Evolutionary conservation across 768 basidiomycete genomes (phyloP).

Genomic region (Phylloporus scabripes): DNA sequence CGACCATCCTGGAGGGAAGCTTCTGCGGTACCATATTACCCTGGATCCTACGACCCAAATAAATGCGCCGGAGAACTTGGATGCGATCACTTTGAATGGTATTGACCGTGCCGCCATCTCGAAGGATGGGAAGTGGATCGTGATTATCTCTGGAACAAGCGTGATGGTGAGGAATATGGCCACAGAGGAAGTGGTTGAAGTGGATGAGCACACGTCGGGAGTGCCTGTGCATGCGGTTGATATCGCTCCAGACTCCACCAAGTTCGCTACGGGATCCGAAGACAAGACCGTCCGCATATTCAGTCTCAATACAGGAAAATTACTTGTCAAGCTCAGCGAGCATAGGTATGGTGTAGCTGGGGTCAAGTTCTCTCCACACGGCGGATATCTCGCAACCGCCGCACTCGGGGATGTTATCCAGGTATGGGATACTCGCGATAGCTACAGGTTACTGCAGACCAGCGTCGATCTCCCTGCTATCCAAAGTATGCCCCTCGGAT

Average conservation of each 20-base stretch:
- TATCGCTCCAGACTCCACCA: background rate
- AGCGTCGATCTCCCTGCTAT: no score
- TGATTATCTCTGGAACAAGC: background rate
- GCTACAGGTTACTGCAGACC: background rate
- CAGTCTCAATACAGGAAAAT: background rate
- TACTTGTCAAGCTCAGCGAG: background rate
- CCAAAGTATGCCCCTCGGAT: background rate
- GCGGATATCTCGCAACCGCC: background rate
- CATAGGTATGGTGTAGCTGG: background rate
- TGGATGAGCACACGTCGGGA: background rate
- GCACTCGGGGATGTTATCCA: background rate
- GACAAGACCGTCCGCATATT: background rate
- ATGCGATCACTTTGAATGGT: background rate
- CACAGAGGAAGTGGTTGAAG: background rate
- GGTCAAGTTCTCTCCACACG: conserved; percentile 1
- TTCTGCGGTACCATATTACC: background rate
- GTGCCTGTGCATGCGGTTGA: background rate
- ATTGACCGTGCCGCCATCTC: background rate
- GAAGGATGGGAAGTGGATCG: background rate
- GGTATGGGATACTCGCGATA: background rate
- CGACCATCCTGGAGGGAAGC: background rate
- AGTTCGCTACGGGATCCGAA: background rate
- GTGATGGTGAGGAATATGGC: background rate
- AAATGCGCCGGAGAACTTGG: background rate
- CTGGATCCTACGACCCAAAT: background rate